phyloP scores from a whole-genome alignment of 1,284 basidiomycete genomes.

The Cryptococcus neoformans region DNA sequence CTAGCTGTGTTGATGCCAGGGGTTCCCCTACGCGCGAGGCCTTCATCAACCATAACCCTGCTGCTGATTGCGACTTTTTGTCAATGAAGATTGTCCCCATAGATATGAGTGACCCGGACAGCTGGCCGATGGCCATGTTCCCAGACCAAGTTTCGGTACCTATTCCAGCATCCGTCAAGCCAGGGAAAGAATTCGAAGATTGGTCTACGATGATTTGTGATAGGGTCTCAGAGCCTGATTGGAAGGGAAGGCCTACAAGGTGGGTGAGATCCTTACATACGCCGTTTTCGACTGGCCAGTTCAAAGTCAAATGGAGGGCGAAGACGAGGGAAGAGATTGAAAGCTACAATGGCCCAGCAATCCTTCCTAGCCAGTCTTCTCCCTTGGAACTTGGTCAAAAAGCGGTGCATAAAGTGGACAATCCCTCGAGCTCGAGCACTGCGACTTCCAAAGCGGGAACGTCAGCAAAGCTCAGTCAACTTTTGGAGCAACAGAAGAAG shows the following conservation, averaged over 20 bases:
- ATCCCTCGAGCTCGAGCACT: too few relatives aligned
- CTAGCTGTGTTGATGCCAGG: background rate
- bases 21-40: background rate
- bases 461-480: too few relatives aligned
- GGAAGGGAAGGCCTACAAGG: slow-evolving; percentile 6
- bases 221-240: slow-evolving; percentile 2
- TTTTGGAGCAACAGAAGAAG: too few relatives aligned
- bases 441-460: too few relatives aligned
- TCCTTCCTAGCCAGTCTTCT: background rate
- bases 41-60: background rate
- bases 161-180: background rate
- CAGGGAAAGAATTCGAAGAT: background rate
- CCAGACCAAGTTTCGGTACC: background rate
- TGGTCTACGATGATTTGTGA: background rate
- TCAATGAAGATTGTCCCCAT: background rate
- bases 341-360: background rate
- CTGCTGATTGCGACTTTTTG: background rate
- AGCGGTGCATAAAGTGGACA: too few relatives aligned
- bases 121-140: background rate
- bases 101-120: background rate
- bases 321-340: slow-evolving; percentile 6
- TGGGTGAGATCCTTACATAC: background rate
- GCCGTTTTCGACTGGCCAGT: background rate
- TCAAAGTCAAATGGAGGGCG: slow-evolving; percentile 1
- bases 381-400: too few relatives aligned